Base-by-base conservation (phyloP, 1,139 yeast genomes). In the Geotrichum candidum region DNA sequence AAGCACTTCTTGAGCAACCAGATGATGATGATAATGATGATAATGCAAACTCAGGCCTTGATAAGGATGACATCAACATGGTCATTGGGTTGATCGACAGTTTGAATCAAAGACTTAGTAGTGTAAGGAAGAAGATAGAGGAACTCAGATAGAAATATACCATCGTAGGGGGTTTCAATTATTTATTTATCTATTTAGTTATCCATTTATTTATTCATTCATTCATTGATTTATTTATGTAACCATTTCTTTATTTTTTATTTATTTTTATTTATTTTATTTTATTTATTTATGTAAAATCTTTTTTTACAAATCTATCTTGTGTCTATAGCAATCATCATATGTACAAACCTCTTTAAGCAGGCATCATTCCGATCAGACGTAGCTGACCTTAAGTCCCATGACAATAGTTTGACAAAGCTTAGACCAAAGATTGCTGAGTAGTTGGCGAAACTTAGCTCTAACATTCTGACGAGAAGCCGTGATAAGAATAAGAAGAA, bases 1-100 rank as follows among this genome's bases (percentile, higher is more conserved):
- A 90, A 71, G 90, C 96, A 0, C 77, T 92, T 53, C 75, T 91
- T 57, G 91, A 87, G 45, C 55, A 55, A 10, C 29, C 51, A 31
- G 46, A 64, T 22, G 62, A 61, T 22, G 62, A 64, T 29, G 70
- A 66, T 25, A 71, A 68, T 25, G 72, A 68, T 18, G 77, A 74
- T 60, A 25, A 25, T 25, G 58, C 50, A 18, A 51, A 52, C 27
- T 22, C 51, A 25, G 46, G 65, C 22, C 61, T 61, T 18, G 62
- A 64, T 29, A 69, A 66, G 23, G 72, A 68, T 18, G 87, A 57
- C 97, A 92, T 72, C 78, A 78, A 61, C 82, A 80, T 50, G 86
- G 90, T 92, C 61, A 90, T 87, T 70, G 86, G 85, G 73, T 89
- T 74, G 58, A 69, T 73, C 60, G 64, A 68, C 22, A 72, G 73